phyloP scores from a whole-genome alignment of 139 green algal genomes.

The Klebsormidium nitens region DNA sequence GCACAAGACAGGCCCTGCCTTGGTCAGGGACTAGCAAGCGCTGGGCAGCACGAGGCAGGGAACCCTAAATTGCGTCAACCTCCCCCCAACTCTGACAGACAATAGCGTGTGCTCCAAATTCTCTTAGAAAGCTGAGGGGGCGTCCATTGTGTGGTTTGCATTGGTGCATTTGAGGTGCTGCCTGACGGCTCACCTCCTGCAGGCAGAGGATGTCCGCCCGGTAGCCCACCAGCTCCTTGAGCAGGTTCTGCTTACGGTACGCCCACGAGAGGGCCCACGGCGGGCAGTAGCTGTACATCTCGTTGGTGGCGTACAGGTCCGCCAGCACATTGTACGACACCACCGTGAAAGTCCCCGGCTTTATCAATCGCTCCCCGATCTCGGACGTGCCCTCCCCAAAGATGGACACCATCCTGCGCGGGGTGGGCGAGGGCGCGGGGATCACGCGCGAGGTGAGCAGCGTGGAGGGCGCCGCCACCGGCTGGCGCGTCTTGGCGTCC shows the following conservation, averaged over 20 bases:
- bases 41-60: too few relatives aligned
- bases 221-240: slow-evolving; percentile 84
- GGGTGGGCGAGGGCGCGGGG: slow-evolving; percentile 59
- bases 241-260: slow-evolving; percentile 87
- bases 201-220: slow-evolving; percentile 93
- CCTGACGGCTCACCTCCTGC: slow-evolving; percentile 69
- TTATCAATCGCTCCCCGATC: neutral
- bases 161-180: neutral
- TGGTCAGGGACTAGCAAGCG: too few relatives aligned
- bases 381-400: slow-evolving; percentile 27
- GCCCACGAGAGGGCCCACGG: slow-evolving; percentile 86
- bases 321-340: slow-evolving; percentile 96
- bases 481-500: slow-evolving; percentile 28
- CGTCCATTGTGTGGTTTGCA: too few relatives aligned
- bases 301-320: slow-evolving; percentile 89
- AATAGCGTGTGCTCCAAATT: too few relatives aligned
- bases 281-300: slow-evolving; percentile 79
- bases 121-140: too few relatives aligned
- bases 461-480: slow-evolving; percentile 19
- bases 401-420: slow-evolving; percentile 68
- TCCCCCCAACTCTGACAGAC: too few relatives aligned
- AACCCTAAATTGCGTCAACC: too few relatives aligned
- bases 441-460: slow-evolving; percentile 71
- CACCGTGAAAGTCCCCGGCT: slow-evolving; percentile 73
- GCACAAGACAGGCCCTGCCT: too few relatives aligned